Evolutionary conservation across 257 asterid species (phyloP), one percentile per base, ranked within the genome.

Genomic region (Penstemon newberryi): DNA sequence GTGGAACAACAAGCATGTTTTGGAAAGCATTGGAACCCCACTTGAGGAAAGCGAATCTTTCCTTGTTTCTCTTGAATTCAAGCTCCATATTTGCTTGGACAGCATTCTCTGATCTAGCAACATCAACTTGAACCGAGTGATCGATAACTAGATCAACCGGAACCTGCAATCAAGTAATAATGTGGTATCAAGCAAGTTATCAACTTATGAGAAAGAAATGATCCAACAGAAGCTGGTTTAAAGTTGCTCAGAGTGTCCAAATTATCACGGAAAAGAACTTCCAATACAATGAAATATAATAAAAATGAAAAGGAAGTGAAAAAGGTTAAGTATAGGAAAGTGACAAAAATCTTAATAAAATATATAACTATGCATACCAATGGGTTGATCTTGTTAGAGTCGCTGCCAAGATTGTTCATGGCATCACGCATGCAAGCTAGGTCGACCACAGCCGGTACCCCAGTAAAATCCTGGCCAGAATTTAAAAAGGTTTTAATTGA

Each of bases 341-440:
- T 25, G 33, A 25, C 33, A 25, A 25, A 25, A 25, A 25, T 25
- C 15, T 61, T 11, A 61, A 33, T 65, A 53, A 8, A 45, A 63
- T 56, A 60, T 8, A 72, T 33, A n/a, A 47, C 13, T 6, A 57
- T 41, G 46, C 82, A 70, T 85, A 90, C 98, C 98, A 92, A 69
- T 50, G 98, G 98, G 75, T 92, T 92, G 85, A 92, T 92, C 94
- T 92, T 92, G 81, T 90, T 73, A 56, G 98, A 82, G 73, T 90
- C 96, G 79, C 98, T 88, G 69, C 95, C 97, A 69, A 92, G 96
- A 36, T 79, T 87, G 79, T 88, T 85, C 93, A 92, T 92, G 66
- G 98, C 98, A 90, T 92, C 97, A 56, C 98, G 96, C 97, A 92
- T 92, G 77, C 93, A 89, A 69, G 98, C 97, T 7, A 92, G 85